Conservation (phyloP, 1,284 basidiomycete species). For the Sporisorium exsertum region DNA sequence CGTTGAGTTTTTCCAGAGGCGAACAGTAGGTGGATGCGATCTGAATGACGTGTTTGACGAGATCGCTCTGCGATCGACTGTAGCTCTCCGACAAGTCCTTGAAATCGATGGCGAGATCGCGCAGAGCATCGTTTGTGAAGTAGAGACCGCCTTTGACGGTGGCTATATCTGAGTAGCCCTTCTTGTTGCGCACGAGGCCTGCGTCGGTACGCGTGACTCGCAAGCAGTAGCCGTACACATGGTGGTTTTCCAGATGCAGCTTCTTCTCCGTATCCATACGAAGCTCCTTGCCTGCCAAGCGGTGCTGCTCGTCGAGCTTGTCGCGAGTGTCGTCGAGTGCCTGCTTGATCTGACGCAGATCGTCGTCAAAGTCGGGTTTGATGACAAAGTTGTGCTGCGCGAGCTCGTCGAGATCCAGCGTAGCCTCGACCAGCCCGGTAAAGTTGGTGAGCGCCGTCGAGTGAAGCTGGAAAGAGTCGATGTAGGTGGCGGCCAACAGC, state of each 20-base stretch:
- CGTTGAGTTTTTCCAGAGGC: slow-evolving; percentile 88
- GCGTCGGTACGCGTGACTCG: slow-evolving; percentile 84
- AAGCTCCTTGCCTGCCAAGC: slow-evolving; percentile 79
- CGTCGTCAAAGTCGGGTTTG: slow-evolving; percentile 88
- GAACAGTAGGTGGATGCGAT: slow-evolving; percentile 87
- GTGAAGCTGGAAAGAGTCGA: slow-evolving; percentile 49
- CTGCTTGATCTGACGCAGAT: slow-evolving; percentile 78
- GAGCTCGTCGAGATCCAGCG: slow-evolving; percentile 89
- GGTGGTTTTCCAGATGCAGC: slow-evolving; percentile 92
- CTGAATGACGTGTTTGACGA: slow-evolving; percentile 92
- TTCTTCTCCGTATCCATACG: slow-evolving; percentile 93
- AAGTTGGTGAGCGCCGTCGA: slow-evolving; percentile 73
- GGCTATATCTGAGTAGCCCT: slow-evolving; percentile 84
- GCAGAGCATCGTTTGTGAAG: slow-evolving; percentile 87
- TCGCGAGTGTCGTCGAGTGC: slow-evolving; percentile 81
- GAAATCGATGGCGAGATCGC: slow-evolving; percentile 80
- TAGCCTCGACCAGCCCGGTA: slow-evolving; percentile 93
- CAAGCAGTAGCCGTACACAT: slow-evolving; percentile 91
- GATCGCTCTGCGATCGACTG: slow-evolving; percentile 79
- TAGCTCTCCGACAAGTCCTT: slow-evolving; percentile 80
- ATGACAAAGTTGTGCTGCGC: slow-evolving; percentile 88
- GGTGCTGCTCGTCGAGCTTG: slow-evolving; percentile 86
- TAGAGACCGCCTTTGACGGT: slow-evolving; percentile 88
- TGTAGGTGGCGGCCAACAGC: slow-evolving; percentile 55
- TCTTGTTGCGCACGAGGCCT: slow-evolving; percentile 77